Conservation (phyloP, 2,329 filamentous ascomycete species). For the Curvularia hawaiiensis region DNA sequence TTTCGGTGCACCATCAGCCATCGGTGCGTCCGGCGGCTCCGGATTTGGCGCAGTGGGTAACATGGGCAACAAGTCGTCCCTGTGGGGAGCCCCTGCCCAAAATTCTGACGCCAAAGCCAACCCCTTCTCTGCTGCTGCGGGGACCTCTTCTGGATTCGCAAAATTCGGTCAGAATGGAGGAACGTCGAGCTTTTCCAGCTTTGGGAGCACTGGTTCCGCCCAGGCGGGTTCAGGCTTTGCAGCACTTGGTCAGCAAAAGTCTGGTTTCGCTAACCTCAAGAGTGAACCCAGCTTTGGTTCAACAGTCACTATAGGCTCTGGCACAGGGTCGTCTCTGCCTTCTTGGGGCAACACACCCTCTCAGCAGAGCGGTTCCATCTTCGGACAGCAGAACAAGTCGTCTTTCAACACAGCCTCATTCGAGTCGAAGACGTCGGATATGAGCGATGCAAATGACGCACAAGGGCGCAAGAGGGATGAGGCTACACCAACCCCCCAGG, state of each 20-base stretch:
- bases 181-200: slow-evolving; percentile 26
- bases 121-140: slow-evolving; percentile 41
- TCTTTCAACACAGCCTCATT: slow-evolving; percentile 41
- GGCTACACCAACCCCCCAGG: slow-evolving; percentile 43
- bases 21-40: slow-evolving; percentile 30
- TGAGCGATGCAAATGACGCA: slow-evolving; percentile 34
- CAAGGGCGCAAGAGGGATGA: slow-evolving; percentile 36
- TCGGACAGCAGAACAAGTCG: slow-evolving; percentile 35
- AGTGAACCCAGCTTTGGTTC: slow-evolving; percentile 49
- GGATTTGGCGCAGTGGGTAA: slow-evolving; percentile 34
- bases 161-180: slow-evolving; percentile 32
- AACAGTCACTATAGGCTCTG: slow-evolving; percentile 47
- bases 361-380: slow-evolving; percentile 32
- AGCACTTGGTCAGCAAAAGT: slow-evolving; percentile 36
- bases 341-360: slow-evolving; percentile 42
- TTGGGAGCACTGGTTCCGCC: slow-evolving; percentile 11
- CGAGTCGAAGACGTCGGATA: slow-evolving; percentile 38
- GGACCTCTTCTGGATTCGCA: slow-evolving; percentile 38
- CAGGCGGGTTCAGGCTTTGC: slow-evolving; percentile 35
- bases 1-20: slow-evolving; percentile 32
- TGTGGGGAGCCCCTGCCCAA: slow-evolving; percentile 32
- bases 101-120: slow-evolving; percentile 31
- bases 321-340: slow-evolving; percentile 38
- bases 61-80: slow-evolving; percentile 26
- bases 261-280: slow-evolving; percentile 36